Conservation (phyloP, 208 protist species). For the Porcisia hertigi region DNA sequence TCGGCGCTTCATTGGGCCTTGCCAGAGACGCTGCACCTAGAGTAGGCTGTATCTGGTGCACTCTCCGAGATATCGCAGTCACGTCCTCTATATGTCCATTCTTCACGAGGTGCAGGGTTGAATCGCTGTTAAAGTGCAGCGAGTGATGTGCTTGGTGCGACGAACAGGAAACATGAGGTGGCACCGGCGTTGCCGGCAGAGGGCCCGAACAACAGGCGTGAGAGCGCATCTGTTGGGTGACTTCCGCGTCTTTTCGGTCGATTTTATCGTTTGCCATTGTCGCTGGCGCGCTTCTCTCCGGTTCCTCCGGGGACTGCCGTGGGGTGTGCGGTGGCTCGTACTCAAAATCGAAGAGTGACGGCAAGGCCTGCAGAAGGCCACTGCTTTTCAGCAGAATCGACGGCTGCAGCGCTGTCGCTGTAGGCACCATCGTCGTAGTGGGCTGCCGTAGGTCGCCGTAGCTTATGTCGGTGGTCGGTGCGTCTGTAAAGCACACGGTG, state of each 20-base stretch:
- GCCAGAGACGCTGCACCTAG: background rate
- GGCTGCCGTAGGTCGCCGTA: background rate
- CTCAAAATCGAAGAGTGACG: conserved; percentile 23
- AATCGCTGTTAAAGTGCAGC: background rate
- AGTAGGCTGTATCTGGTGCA: background rate
- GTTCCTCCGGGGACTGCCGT: background rate
- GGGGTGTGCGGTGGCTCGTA: conserved; percentile 20
- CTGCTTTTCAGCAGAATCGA: conserved; percentile 29
- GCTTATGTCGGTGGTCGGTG: background rate
- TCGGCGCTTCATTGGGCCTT: background rate
- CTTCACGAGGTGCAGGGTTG: background rate
- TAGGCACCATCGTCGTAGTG: background rate
- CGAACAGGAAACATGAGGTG: background rate
- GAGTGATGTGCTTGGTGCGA: background rate
- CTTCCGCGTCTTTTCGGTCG: background rate
- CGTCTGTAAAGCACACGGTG: conserved; percentile 13
- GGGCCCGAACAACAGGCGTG: background rate
- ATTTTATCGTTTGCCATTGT: background rate
- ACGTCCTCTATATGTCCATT: background rate
- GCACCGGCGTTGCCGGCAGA: background rate
- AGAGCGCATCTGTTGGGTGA: background rate
- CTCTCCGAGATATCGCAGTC: background rate
- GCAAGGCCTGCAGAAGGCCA: conserved; percentile 9
- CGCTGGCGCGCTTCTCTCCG: background rate
- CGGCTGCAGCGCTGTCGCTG: background rate